Evolutionary conservation across 73 alveolate genomes (phyloP).

Genomic region (Tetrahymena thermophila): DNA sequence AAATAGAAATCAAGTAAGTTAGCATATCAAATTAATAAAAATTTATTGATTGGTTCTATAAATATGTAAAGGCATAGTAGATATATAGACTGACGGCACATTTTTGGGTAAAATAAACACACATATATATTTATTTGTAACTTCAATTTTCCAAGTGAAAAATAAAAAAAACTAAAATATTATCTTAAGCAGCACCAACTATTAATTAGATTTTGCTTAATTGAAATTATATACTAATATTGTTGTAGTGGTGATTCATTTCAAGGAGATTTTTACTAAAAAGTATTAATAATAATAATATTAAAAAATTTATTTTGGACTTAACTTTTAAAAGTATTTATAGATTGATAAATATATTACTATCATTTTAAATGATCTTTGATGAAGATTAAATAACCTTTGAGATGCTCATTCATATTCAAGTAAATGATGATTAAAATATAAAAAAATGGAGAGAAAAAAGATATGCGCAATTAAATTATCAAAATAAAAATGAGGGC

Average conservation of each 20-base stretch:
- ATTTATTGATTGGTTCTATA: not conserved
- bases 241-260: not conserved
- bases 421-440: not conserved
- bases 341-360: no score
- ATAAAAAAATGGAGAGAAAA: not conserved
- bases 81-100: not conserved
- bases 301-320: not conserved
- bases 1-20: not conserved
- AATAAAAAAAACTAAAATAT: no score
- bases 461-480: no score
- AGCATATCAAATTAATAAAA: no score
- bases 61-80: not conserved
- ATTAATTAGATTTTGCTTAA: not conserved
- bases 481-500: not conserved
- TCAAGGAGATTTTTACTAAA: not conserved
- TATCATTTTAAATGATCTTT: not conserved
- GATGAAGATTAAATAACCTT: not conserved
- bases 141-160: not conserved
- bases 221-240: no score
- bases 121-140: no score
- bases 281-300: no score
- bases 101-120: not conserved
- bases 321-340: not conserved
- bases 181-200: not conserved
- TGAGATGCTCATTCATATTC: not conserved